Conservation (phyloP, 495 filamentous ascomycete genomes). For the Penicillium riverlandense region DNA sequence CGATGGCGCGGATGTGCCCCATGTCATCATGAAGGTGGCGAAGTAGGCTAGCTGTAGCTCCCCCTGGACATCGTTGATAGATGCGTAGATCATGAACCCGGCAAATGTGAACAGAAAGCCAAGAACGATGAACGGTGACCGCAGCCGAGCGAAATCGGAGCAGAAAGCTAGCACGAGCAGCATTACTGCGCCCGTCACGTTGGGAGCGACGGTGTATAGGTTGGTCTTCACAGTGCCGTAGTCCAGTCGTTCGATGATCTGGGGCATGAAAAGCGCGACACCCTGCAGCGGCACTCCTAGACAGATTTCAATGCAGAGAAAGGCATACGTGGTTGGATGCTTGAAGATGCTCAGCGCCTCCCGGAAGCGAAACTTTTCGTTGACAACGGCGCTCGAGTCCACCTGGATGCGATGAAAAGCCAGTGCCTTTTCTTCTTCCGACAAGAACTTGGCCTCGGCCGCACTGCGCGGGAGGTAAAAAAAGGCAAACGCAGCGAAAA, state of each 20-base stretch:
- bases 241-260: slow-evolving; percentile 60
- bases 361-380: slow-evolving; percentile 61
- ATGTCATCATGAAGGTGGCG: slow-evolving; percentile 77
- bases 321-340: slow-evolving; percentile 53
- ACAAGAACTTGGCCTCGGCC: slow-evolving; percentile 56
- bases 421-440: slow-evolving; percentile 55
- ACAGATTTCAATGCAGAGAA: slow-evolving; percentile 65
- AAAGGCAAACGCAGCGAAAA: slow-evolving; percentile 60
- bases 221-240: slow-evolving; percentile 65
- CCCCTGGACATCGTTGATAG: slow-evolving; percentile 51
- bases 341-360: slow-evolving; percentile 59
- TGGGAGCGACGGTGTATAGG: slow-evolving; percentile 70
- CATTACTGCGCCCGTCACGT: slow-evolving; percentile 60
- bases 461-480: slow-evolving; percentile 64
- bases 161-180: slow-evolving; percentile 61
- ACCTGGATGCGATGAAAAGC: slow-evolving; percentile 69
- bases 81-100: slow-evolving; percentile 69
- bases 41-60: slow-evolving; percentile 64
- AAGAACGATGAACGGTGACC: slow-evolving; percentile 66
- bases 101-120: slow-evolving; percentile 68
- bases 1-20: slow-evolving; percentile 51
- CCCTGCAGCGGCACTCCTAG: slow-evolving; percentile 70
- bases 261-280: slow-evolving; percentile 65
- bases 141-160: slow-evolving; percentile 55
- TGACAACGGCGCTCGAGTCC: slow-evolving; percentile 64